Evolutionary conservation across 2,329 filamentous ascomycete species (phyloP), one percentile per base, ranked within the genome.

Genomic region (Talaromyces sp.): DNA sequence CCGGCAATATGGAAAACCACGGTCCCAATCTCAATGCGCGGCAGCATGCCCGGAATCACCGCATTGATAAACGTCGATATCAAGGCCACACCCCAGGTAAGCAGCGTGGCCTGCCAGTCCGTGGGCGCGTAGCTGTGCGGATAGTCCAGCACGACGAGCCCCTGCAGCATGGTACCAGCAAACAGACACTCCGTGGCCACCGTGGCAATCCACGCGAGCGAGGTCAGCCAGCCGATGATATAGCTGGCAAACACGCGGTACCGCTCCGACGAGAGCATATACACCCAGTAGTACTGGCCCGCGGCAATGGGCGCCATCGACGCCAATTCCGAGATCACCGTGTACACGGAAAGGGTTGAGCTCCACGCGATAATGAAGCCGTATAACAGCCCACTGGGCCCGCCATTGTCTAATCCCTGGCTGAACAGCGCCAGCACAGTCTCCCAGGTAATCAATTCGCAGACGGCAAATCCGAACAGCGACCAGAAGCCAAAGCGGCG

Each of bases 301-400:
- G 74, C 76, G 0, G 77, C 74, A 38, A 79, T 80, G 0, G 78
- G 78, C 7, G 77, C 73, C 73, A 81, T 77, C 4, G 77, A 80
- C 0, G 75, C 78, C 38, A 80, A 65, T 62, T 82, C 79, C 1
- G 75, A 76, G 51, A 81, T 76, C 17, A 78, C 77, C 0, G 75
- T 77, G 63, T 80, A 81, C 3, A 78, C 74, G 0, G 74, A 79
- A 58, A 84, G 65, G 0, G 78, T 83, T 0, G 77, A 79, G 19
- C 72, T 65, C 79, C 80, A 83, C 19, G 80, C 78, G 53, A 83
- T 77, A 32, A 83, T 74, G 69, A 79, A 84, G 54, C 80, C 80
- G 63, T 81, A 83, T 10, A 83, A 67, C 7, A 81, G 69, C 4
- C 81, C 80, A 1, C 79, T 75, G 12, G 80, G 77, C 4, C 78